Evolutionary conservation across 768 basidiomycete species (phyloP).

Genomic region (Lactarius vividus): DNA sequence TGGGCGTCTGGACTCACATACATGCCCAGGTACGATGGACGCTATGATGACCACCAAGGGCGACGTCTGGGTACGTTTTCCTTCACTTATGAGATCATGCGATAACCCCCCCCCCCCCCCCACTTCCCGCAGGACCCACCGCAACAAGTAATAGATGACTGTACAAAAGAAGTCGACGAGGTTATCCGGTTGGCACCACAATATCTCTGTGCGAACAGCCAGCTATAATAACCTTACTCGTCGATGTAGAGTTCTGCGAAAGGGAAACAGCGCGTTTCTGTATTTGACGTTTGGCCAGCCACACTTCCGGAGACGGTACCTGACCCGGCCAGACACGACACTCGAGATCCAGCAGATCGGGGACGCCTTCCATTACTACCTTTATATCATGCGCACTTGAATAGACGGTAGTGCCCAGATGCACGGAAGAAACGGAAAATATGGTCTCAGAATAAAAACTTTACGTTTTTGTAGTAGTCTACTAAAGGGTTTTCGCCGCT

Average conservation of each 20-base stretch:
- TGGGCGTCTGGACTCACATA: background rate
- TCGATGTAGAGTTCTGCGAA: slow-evolving; percentile 56
- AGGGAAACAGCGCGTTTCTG: slow-evolving; percentile 57
- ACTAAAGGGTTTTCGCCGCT: slow-evolving; percentile 90
- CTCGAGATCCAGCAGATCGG: slow-evolving; percentile 71
- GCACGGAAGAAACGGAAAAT: background rate
- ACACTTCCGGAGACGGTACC: slow-evolving; percentile 74
- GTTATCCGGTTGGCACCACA: slow-evolving; percentile 54
- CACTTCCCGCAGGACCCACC: slow-evolving; percentile 62
- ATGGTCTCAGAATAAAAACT: slow-evolving; percentile 71
- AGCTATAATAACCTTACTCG: background rate
- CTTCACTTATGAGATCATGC: background rate
- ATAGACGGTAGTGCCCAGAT: no score
- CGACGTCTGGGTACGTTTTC: slow-evolving; percentile 65
- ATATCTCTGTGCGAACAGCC: background rate
- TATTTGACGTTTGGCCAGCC: slow-evolving; percentile 90
- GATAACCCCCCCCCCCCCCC: background rate
- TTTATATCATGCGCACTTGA: slow-evolving; percentile 60
- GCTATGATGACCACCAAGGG: slow-evolving; percentile 84
- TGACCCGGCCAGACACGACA: slow-evolving; percentile 53
- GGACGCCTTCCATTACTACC: slow-evolving; percentile 80
- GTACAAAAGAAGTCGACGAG: slow-evolving; percentile 74
- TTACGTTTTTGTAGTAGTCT: slow-evolving; percentile 90
- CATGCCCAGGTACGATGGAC: slow-evolving; percentile 69
- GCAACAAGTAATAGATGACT: slow-evolving; percentile 63